phyloP scores from a whole-genome alignment of 495 filamentous ascomycete genomes.

The Podospora pseudoanserina region DNA sequence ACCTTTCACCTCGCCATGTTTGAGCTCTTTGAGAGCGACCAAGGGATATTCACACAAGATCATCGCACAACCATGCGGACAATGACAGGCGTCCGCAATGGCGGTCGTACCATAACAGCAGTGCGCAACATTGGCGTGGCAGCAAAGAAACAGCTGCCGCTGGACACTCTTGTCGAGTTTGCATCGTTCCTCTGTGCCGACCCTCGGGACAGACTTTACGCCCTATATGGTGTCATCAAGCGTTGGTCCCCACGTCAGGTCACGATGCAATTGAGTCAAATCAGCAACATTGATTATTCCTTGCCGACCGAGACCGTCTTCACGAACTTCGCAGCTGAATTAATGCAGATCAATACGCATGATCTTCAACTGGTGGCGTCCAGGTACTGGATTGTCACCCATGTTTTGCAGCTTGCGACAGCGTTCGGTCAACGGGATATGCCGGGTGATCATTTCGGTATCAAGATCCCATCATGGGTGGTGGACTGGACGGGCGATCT shows the following conservation, averaged over 20 bases:
- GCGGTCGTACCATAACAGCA: neutral
- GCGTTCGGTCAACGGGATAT: neutral
- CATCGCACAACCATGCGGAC: constrained; percentile 1
- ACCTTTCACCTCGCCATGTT: constrained; percentile 4
- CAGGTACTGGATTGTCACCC: neutral
- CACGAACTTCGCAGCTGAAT: neutral
- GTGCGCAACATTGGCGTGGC: neutral
- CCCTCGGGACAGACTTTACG: constrained; percentile 15
- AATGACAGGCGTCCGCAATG: neutral
- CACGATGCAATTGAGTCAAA: neutral
- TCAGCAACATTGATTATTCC: neutral
- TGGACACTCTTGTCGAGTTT: constrained; percentile 12
- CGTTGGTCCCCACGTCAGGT: constrained; percentile 6
- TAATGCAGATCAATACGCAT: neutral
- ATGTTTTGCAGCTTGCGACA: neutral
- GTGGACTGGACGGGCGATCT: constrained; percentile 11
- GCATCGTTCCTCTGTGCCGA: constrained; percentile 11
- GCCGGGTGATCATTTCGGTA: neutral
- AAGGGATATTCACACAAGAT: neutral
- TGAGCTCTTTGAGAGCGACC: neutral
- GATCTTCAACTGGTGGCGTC: neutral
- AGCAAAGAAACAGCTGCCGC: neutral
- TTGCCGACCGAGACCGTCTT: neutral
- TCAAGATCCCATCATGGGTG: constrained; percentile 14
- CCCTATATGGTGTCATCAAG: constrained; percentile 15